Percentiles rank a stretch among this genome's conserved stretches.
These are phyloP conservation scores for Shiraia sp. DNA, from an alignment of 2,329 filamentous ascomycete genomes.

Conservation along the genomic window DNA sequence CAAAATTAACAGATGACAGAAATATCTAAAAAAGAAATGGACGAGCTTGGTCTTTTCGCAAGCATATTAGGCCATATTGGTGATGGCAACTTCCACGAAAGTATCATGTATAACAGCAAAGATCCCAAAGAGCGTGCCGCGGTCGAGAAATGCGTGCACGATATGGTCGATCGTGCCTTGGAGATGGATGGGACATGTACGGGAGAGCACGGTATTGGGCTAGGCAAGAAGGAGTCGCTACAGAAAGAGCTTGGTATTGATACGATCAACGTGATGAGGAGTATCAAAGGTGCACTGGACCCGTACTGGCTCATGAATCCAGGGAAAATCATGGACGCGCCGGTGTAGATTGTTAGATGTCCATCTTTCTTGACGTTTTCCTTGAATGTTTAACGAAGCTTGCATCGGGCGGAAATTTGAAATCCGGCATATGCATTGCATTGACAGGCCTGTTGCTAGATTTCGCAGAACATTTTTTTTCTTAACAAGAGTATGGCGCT, in stretches of 20 bases:
- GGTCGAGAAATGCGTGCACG: constrained; percentile 80
- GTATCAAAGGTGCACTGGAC: constrained; percentile 80
- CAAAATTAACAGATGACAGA: constrained; percentile 54
- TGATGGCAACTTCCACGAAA: constrained; percentile 93
- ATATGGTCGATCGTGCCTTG: constrained; percentile 87
- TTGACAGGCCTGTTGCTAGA: constrained; percentile 8
- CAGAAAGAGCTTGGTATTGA: constrained; percentile 78
- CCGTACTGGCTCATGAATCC: constrained; percentile 90
- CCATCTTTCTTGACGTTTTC: constrained; percentile 1
- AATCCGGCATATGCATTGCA: constrained; percentile 14
- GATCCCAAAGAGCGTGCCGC: constrained; percentile 71
- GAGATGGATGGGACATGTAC: constrained; percentile 95
- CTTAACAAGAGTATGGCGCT: no score
- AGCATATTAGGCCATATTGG: constrained; percentile 89
- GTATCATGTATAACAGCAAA: constrained; percentile 81
- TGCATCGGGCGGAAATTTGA: constrained; percentile 28
- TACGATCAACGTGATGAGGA: constrained; percentile 82
- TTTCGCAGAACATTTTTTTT: no score
- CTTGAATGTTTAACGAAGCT: constrained; percentile 2
- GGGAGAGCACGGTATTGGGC: constrained; percentile 83
- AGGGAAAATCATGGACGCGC: constrained; percentile 80
- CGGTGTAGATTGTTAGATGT: constrained; percentile 13
- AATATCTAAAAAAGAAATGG: constrained; percentile 85
- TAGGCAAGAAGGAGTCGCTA: constrained; percentile 82
- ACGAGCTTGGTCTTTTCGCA: constrained; percentile 82